Percentiles rank a stretch among this genome's conserved stretches.
Conservation (phyloP, 2,329 filamentous ascomycete genomes). For the Verticillium tricorpus region DNA sequence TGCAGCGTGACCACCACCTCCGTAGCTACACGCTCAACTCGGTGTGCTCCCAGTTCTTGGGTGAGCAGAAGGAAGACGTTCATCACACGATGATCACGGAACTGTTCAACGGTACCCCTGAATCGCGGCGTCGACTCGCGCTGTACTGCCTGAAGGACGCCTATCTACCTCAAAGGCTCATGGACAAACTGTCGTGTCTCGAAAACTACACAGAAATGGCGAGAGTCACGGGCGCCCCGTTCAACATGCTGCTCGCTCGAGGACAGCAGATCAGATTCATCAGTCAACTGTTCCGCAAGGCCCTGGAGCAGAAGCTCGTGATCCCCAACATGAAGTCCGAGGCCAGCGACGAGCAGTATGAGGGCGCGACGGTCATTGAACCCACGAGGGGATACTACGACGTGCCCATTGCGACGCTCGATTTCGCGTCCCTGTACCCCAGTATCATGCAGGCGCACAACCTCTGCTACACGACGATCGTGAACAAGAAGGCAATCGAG, state of each 20-base stretch:
- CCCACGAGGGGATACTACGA: constrained; percentile 91
- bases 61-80: constrained; percentile 97
- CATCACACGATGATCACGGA: constrained; percentile 99
- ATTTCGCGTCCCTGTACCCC: constrained; percentile 97
- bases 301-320: constrained; percentile 85
- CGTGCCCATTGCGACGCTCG: constrained; percentile 90
- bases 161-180: constrained; percentile 85
- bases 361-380: constrained; percentile 97
- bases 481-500: constrained; percentile 74
- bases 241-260: constrained; percentile 86
- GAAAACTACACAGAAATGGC: constrained; percentile 99
- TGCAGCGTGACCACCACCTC: constrained; percentile 91
- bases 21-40: constrained; percentile 97
- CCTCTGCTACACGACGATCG: constrained; percentile 90
- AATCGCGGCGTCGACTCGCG: constrained; percentile 84
- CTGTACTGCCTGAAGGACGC: constrained; percentile 98
- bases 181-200: constrained; percentile 98
- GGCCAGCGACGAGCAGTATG: constrained; percentile 80
- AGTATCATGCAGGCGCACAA: constrained; percentile 99
- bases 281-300: constrained; percentile 94
- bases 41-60: constrained; percentile 88
- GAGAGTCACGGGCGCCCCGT: constrained; percentile 96
- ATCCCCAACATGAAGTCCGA: constrained; percentile 80
- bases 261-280: constrained; percentile 98
- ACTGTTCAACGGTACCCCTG: constrained; percentile 90